Conservation (phyloP, 129 eudicot genomes). For the Dittrichia graveolens region DNA sequence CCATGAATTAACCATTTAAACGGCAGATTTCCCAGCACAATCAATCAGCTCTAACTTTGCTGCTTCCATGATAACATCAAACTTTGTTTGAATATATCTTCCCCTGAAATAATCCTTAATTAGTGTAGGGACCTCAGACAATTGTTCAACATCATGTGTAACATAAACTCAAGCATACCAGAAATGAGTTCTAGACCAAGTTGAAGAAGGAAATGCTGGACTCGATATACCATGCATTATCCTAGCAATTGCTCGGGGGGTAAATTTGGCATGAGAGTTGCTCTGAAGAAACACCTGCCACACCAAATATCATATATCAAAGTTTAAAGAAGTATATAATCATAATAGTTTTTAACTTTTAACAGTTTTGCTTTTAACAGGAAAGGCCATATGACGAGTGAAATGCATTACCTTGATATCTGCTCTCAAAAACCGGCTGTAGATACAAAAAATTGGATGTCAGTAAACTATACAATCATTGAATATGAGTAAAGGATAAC, state of each 20-base stretch:
- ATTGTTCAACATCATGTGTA: not conserved
- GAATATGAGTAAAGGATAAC: not conserved
- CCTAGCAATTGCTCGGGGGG: slow-evolving; percentile 96
- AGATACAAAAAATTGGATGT: slow-evolving; percentile 26
- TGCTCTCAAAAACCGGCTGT: slow-evolving; percentile 91
- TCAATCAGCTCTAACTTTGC: slow-evolving; percentile 82
- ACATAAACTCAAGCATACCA: slow-evolving; percentile 48
- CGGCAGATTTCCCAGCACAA: slow-evolving; percentile 54
- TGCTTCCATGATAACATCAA: slow-evolving; percentile 83
- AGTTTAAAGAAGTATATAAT: not conserved
- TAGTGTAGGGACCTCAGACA: not conserved
- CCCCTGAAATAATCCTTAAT: slow-evolving; percentile 66
- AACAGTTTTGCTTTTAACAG: slow-evolving; percentile 4
- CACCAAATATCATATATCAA: slow-evolving; percentile 26
- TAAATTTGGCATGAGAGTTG: slow-evolving; percentile 72
- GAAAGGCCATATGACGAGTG: slow-evolving; percentile 7
- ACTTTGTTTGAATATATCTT: slow-evolving; percentile 70
- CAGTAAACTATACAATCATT: slow-evolving; percentile 15
- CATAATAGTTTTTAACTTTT: no score
- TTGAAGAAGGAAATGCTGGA: slow-evolving; percentile 88
- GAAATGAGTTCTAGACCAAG: slow-evolving; percentile 96
- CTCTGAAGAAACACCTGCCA: slow-evolving; percentile 83
- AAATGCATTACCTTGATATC: slow-evolving; percentile 77
- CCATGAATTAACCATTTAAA: slow-evolving; percentile 32
- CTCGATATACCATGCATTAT: slow-evolving; percentile 90